A percentile compares a stretch with the other conserved stretches of the same genome.
phyloP scores from a whole-genome alignment of 805 yeast species.

The Starmerella floricola region DNA sequence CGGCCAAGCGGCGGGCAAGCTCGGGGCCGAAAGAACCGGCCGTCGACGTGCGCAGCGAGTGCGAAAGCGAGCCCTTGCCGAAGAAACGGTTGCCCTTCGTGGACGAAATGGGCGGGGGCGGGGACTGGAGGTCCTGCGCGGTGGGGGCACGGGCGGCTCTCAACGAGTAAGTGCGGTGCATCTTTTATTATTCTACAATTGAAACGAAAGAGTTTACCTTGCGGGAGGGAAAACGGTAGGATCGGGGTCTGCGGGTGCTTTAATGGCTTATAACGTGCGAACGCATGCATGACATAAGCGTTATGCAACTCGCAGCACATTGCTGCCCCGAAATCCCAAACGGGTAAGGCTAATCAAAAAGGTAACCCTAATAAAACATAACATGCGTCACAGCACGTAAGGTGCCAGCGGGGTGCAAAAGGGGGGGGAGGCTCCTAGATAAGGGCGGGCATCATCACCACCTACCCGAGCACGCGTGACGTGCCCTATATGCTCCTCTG shows the following conservation, averaged over 20 bases:
- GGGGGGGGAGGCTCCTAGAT: too few species aligned
- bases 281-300: conserved; percentile 14
- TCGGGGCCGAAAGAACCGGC: conserved; percentile 95
- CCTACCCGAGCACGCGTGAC: too few species aligned
- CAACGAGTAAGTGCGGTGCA: conserved; percentile 98
- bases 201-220: not conserved
- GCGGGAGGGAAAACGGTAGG: not conserved
- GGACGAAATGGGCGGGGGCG: conserved; percentile 90
- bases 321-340: conserved; percentile 21
- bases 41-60: conserved; percentile 52
- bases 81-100: conserved; percentile 77
- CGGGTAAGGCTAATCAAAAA: conserved; percentile 21
- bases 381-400: not conserved
- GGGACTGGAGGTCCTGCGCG: conserved; percentile 84
- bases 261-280: conserved; percentile 17
- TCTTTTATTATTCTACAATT: conserved; percentile 25
- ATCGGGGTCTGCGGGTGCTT: conserved; percentile 1
- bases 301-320: conserved; percentile 15
- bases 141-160: conserved; percentile 95
- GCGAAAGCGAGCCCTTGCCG: conserved; percentile 53
- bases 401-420: not conserved
- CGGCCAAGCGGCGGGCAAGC: conserved; percentile 80
- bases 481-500: too few species aligned
- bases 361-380: conserved; percentile 10
- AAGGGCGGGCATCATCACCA: too few species aligned